Evolutionary conservation across 345 rosid genomes (phyloP), one percentile per base, ranked within the genome.

Genomic region (Hirschfeldia incana): DNA sequence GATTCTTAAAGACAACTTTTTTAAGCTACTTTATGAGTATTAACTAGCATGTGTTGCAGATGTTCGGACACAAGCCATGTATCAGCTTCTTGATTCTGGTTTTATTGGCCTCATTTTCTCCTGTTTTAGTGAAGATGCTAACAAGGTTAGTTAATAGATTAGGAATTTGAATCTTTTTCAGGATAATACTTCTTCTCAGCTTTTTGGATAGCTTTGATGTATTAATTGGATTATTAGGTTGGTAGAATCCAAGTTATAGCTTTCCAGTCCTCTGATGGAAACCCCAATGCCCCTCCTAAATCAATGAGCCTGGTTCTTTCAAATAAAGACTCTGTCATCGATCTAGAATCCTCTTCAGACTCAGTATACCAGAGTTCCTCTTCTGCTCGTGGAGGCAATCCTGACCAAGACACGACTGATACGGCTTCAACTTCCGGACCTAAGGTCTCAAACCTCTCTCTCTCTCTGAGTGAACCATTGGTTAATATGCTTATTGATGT

Each of bases 21-120:
- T 28, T 8, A 30, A 8, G 57, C 32, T 34, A 34, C 15, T 39
- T 66, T 75, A 49, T 49, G 57, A n/a, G 44, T 16, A 8, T 26
- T 70, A 51, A 76, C 21, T 37, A 53, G 65, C 53, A 15, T 57
- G 26, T n/a, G 70, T 86, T 82, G 82, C 89, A 95, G 99, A 93
- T 90, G 99, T 95, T 77, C 88, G 97, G 67, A 95, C 99, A 63
- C 99, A 95, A 83, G 97, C 96, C 65, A 95, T 93, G 98, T 95
- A 91, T 85, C 99, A 95, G 83, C 94, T 95, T 67, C 88, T 95
- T 63, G 98, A 95, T 85, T 83, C 99, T 69, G 99, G 99, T 11
- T 95, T 95, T 79, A 86, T 95, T 80, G 99, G 99, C 27, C 87
- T 95, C 67, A 93, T 93, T 76, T 93, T 91, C 85, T 95, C 99